A percentile compares a stretch with the other conserved stretches of the same genome.
Conservation (phyloP, 2,329 filamentous ascomycete genomes). For the Fragosphaeria purpurea region DNA sequence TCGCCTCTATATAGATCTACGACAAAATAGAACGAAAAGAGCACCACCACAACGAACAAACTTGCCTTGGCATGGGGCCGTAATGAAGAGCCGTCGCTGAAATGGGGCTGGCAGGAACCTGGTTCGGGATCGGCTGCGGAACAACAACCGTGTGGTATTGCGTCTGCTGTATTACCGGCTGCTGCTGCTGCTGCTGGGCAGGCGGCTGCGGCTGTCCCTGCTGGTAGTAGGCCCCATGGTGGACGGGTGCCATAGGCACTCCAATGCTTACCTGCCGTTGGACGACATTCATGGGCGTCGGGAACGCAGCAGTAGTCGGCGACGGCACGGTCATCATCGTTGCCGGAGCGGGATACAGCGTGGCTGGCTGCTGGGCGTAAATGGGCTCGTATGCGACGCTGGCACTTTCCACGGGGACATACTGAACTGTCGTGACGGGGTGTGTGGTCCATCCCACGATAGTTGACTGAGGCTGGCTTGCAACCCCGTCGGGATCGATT, state of each 20-base stretch:
- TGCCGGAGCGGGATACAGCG: no score
- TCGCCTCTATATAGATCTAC: no score
- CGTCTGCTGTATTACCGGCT: background rate
- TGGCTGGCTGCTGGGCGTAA: background rate
- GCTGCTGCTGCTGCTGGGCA: background rate
- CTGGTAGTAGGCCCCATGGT: background rate
- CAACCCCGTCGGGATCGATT: background rate
- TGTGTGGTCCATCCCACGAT: constrained; percentile 5
- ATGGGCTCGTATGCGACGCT: constrained; percentile 2
- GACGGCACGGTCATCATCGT: background rate
- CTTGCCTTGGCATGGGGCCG: background rate
- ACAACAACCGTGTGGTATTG: background rate
- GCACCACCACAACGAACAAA: background rate
- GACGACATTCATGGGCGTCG: background rate
- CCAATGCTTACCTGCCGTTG: constrained; percentile 4
- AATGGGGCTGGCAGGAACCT: background rate
- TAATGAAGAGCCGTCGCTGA: background rate
- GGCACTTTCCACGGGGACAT: constrained; percentile 1
- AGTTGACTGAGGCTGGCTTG: background rate
- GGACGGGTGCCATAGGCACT: background rate
- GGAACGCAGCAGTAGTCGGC: background rate
- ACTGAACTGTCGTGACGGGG: constrained; percentile 3
- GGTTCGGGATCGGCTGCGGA: background rate
- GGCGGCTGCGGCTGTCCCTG: background rate
- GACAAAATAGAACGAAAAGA: no score